Conservation (phyloP, 1,284 basidiomycete species). For the Fomitopsis palustris region DNA sequence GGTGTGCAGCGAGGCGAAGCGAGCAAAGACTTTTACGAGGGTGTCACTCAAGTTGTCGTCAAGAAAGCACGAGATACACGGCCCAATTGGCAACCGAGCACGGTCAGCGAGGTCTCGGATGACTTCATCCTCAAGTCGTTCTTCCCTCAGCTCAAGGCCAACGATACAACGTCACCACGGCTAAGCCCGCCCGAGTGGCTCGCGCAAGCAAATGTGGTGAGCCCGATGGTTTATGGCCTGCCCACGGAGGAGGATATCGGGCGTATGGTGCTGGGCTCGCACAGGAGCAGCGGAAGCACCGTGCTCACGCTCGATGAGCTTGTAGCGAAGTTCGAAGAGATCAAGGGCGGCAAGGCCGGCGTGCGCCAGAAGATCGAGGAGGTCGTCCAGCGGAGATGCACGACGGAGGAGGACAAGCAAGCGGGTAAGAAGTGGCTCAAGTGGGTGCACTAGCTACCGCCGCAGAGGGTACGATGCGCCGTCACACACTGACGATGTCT, state of each 20-base stretch:
- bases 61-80: background rate
- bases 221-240: conserved; percentile 56
- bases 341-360: conserved; percentile 61
- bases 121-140: conserved; percentile 54
- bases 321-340: conserved; percentile 45
- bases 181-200: conserved; percentile 42
- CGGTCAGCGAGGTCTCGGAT: conserved; percentile 51
- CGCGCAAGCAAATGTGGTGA: conserved; percentile 23
- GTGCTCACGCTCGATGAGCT: conserved; percentile 61
- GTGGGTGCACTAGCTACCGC: conserved; percentile 43
- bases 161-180: conserved; percentile 37
- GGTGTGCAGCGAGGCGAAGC: conserved; percentile 50
- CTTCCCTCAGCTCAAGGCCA: conserved; percentile 43
- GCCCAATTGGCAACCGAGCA: conserved; percentile 37
- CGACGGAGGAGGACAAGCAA: conserved; percentile 47
- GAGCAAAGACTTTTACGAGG: conserved; percentile 79
- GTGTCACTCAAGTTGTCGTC: conserved; percentile 72
- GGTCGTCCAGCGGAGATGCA: conserved; percentile 61
- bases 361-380: conserved; percentile 73
- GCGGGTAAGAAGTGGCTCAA: conserved; percentile 54
- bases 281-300: conserved; percentile 51
- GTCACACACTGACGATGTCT: background rate
- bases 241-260: conserved; percentile 70
- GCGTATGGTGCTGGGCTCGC: conserved; percentile 54
- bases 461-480: background rate